A percentile compares a stretch with the other conserved stretches of the same genome.
phyloP scores from a whole-genome alignment of 495 filamentous ascomycete species.

The Cryomyces minteri region DNA sequence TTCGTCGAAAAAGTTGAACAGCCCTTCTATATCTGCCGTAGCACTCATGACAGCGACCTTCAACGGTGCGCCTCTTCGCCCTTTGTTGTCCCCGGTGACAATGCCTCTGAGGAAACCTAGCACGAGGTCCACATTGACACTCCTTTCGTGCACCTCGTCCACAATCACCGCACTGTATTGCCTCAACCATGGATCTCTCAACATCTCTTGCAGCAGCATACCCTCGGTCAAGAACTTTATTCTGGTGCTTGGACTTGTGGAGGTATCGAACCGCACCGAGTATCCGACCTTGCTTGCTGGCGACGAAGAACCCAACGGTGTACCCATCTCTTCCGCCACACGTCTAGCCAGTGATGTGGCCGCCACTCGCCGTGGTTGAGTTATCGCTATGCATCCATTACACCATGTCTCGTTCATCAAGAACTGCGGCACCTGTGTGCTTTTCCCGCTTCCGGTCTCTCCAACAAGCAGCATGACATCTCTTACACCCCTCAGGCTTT shows the following conservation, averaged over 20 bases:
- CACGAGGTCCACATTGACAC: constrained; percentile 85
- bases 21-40: constrained; percentile 68
- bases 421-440: constrained; percentile 91
- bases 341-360: constrained; percentile 82
- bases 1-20: constrained; percentile 53
- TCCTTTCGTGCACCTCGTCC: constrained; percentile 94
- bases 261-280: constrained; percentile 83
- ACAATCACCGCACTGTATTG: constrained; percentile 83
- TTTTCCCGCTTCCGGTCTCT: constrained; percentile 93
- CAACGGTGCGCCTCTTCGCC: constrained; percentile 38
- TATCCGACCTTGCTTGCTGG: constrained; percentile 71
- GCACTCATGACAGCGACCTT: constrained; percentile 96
- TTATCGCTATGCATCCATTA: constrained; percentile 80
- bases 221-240: constrained; percentile 96
- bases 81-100: constrained; percentile 29
- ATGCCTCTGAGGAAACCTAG: constrained; percentile 74
- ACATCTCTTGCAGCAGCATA: constrained; percentile 87
- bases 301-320: constrained; percentile 46
- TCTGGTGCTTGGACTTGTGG: constrained; percentile 47
- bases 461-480: constrained; percentile 76
- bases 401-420: constrained; percentile 69
- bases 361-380: constrained; percentile 83
- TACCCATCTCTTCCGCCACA: constrained; percentile 83
- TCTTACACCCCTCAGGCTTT: constrained; percentile 33
- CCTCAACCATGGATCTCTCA: constrained; percentile 64